phyloP scores from a whole-genome alignment of 2,329 filamentous ascomycete species.

The Aspergillus vadensis region DNA sequence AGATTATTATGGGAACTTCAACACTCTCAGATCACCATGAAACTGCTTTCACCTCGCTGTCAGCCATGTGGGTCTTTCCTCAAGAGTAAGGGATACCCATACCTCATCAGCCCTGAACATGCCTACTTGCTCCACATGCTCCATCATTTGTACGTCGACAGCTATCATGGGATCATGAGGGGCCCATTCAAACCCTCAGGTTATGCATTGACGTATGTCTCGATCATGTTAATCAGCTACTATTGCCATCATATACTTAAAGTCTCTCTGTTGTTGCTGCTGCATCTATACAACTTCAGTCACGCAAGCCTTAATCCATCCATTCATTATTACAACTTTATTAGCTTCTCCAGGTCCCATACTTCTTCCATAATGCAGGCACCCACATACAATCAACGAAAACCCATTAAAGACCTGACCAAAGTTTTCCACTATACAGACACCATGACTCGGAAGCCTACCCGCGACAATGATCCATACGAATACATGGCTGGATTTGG shows the following conservation, averaged over 20 bases:
- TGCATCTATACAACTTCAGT: no score
- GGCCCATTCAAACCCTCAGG: neutral
- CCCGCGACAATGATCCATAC: conserved; percentile 33
- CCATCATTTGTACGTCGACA: neutral
- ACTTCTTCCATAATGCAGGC: conserved; percentile 26
- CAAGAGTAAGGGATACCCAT: neutral
- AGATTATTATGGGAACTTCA: no score
- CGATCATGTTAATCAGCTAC: neutral
- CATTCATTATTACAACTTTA: no score
- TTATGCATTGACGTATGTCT: neutral
- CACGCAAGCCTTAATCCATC: no score
- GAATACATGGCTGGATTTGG: conserved; percentile 34
- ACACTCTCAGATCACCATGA: no score
- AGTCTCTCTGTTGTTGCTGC: no score
- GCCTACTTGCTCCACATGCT: neutral
- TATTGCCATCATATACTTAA: neutral
- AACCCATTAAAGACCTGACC: conserved; percentile 29
- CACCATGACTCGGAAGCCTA: conserved; percentile 31
- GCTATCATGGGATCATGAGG: neutral
- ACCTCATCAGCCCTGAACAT: neutral
- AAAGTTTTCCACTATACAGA: conserved; percentile 36
- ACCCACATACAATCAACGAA: conserved; percentile 23
- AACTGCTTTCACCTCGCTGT: no score
- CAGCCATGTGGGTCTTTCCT: neutral
- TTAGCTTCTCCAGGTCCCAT: neutral